Evolutionary conservation across 345 rosid genomes (phyloP), one percentile per base, ranked within the genome.

Genomic region (Raphanus sativus): DNA sequence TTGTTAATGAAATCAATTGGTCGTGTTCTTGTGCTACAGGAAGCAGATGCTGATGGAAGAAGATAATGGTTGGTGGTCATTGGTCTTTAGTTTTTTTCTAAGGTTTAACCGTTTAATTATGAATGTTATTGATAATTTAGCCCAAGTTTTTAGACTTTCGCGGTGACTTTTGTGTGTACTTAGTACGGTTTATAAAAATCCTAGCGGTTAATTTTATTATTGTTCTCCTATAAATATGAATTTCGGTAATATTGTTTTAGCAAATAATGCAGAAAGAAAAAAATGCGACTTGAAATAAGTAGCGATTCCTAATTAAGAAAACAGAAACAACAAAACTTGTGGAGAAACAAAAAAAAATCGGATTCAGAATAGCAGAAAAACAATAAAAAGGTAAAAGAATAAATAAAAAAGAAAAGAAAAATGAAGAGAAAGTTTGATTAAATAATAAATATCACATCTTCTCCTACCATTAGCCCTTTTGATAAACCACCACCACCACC

Each of bases 321-420:
- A 68, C 48, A 24, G 50, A 76, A 70, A 77, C 71, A 63, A 64
- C 71, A 77, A 56, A 77, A 36, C 10, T 70, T 55, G 36, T 55
- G 66, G 80, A 55, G 65, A 77, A 17, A 45, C 52, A 45, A 45
- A 40, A 71, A 28, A 40, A 65, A 32, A 28, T 62, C 66, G 69
- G 65, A 77, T 77, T 71, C 76, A 77, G 50, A 55, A 12, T 24
- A 62, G 38, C 42, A 56, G 2, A 32, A 24, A 69, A 21, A 0
- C 1, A 28, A 67, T 25, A 15, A 62, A 62, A 62, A 34, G 5
- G 34, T 4, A 62, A 65, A 48, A 70, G 7, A 48, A 48, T 13
- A 42, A 42, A 42, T 10, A 13, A 45, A 45, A 40, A 28, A 28
- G 4, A 28, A 4, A 15, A 62, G n/a, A 16, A 52, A 4, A 52